A percentile compares a stretch with the other conserved stretches of the same genome.
Evolutionary conservation across 1,139 yeast species (phyloP).

Genomic region (Taphrina flavorubra): DNA sequence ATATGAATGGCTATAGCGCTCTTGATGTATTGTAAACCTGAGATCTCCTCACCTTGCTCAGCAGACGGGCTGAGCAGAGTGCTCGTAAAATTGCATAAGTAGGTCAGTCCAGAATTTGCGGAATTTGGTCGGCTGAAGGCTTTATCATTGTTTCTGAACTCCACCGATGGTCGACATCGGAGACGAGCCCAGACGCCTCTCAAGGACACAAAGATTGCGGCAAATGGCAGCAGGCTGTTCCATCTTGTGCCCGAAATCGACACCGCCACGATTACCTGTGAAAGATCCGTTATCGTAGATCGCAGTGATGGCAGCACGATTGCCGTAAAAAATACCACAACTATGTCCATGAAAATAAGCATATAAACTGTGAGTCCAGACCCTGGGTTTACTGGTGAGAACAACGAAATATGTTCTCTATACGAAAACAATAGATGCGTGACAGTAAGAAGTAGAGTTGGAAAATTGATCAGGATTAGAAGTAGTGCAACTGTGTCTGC

Average conservation of each 20-base stretch:
- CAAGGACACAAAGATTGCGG: slow-evolving; percentile 12
- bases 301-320: slow-evolving; percentile 33
- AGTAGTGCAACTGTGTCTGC: slow-evolving; percentile 36
- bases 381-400: background rate
- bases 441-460: slow-evolving; percentile 23
- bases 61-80: background rate
- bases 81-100: background rate
- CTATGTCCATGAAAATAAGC: slow-evolving; percentile 27
- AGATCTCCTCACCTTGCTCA: background rate
- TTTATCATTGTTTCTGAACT: background rate
- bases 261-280: slow-evolving; percentile 29
- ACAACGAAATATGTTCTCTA: slow-evolving; percentile 19
- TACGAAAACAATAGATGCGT: slow-evolving; percentile 34
- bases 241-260: slow-evolving; percentile 27
- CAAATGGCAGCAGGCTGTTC: slow-evolving; percentile 15
- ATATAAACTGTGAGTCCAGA: slow-evolving; percentile 11
- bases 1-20: slow-evolving; percentile 36
- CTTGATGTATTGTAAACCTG: slow-evolving; percentile 16
- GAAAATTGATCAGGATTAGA: slow-evolving; percentile 30
- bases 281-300: slow-evolving; percentile 24
- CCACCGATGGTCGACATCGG: background rate
- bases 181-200: background rate
- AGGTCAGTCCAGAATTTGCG: background rate
- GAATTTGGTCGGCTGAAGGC: background rate
- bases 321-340: slow-evolving; percentile 19